Evolutionary conservation across 345 rosid species (phyloP).

Genomic region (Camelina laxa): DNA sequence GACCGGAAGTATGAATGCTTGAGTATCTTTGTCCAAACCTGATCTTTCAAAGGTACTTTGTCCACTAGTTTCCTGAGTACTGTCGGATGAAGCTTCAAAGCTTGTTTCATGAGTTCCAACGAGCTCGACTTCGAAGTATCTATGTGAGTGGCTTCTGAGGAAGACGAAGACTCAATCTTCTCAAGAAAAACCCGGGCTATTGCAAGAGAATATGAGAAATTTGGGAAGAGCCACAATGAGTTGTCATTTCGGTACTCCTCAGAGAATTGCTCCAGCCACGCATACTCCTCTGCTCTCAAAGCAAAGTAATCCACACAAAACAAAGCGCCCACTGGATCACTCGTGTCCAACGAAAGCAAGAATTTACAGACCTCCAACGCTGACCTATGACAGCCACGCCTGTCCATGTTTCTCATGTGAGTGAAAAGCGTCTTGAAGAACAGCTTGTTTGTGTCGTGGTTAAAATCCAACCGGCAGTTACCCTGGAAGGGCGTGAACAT

Average conservation of each 20-base stretch:
- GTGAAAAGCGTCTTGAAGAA: constrained; percentile 72
- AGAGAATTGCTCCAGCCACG: constrained; percentile 79
- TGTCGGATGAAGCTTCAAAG: constrained; percentile 87
- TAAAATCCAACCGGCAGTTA: constrained; percentile 71
- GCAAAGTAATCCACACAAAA: constrained; percentile 91
- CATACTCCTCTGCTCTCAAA: constrained; percentile 81
- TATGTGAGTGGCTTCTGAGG: constrained; percentile 36
- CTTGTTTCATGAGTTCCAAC: constrained; percentile 80
- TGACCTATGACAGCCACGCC: constrained; percentile 91
- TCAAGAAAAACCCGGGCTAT: constrained; percentile 73
- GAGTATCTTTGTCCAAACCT: constrained; percentile 67
- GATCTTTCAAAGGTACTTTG: constrained; percentile 87
- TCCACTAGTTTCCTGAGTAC: constrained; percentile 71
- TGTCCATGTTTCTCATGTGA: constrained; percentile 88
- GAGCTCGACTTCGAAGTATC: constrained; percentile 58
- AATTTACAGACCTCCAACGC: constrained; percentile 91
- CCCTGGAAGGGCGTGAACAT: constrained; percentile 77
- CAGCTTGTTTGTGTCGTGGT: constrained; percentile 81
- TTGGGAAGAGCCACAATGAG: constrained; percentile 90
- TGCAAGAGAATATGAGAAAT: constrained; percentile 88
- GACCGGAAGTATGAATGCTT: constrained; percentile 63
- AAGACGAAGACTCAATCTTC: constrained; percentile 50
- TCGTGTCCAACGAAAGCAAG: constrained; percentile 75
- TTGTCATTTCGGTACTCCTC: constrained; percentile 70
- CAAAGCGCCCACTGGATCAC: constrained; percentile 86